phyloP scores from a whole-genome alignment of 2,329 filamentous ascomycete species.

The Calonectria fujianensis region DNA sequence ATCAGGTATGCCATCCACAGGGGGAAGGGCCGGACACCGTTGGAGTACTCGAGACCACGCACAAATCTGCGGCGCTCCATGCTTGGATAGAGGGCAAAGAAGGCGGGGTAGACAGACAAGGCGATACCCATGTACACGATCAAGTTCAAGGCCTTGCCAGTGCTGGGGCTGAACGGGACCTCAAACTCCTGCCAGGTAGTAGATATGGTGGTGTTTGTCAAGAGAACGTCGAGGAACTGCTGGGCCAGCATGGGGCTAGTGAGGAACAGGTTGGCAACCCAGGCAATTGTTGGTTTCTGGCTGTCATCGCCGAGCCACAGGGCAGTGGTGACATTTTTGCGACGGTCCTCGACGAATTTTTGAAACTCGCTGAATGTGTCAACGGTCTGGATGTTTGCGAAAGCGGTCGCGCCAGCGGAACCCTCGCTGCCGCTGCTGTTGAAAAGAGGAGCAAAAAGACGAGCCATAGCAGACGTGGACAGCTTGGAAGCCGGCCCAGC shows the following conservation, averaged over 20 bases:
- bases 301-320: conserved; percentile 82
- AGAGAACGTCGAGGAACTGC: conserved; percentile 79
- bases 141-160: conserved; percentile 85
- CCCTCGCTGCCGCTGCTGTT: conserved; percentile 50
- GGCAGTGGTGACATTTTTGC: conserved; percentile 82
- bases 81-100: conserved; percentile 94
- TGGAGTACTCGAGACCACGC: conserved; percentile 91
- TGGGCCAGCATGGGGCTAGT: conserved; percentile 77
- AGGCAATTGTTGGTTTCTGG: conserved; percentile 80
- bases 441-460: conserved; percentile 65
- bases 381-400: conserved; percentile 70
- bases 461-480: conserved; percentile 52
- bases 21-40: conserved; percentile 87
- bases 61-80: conserved; percentile 87
- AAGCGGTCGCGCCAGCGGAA: conserved; percentile 43
- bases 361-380: conserved; percentile 82
- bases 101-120: conserved; percentile 86
- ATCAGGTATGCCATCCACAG: conserved; percentile 89
- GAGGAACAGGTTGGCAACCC: conserved; percentile 77
- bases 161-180: conserved; percentile 80
- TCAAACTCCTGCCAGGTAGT: conserved; percentile 86
- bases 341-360: conserved; percentile 76
- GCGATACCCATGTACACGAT: conserved; percentile 88
- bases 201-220: conserved; percentile 81
- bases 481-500: conserved; percentile 63